Percentiles rank a stretch among this genome's conserved stretches.
Evolutionary conservation across 2,329 filamentous ascomycete genomes (phyloP).

Genomic region (Rhynchosporium agropyri): DNA sequence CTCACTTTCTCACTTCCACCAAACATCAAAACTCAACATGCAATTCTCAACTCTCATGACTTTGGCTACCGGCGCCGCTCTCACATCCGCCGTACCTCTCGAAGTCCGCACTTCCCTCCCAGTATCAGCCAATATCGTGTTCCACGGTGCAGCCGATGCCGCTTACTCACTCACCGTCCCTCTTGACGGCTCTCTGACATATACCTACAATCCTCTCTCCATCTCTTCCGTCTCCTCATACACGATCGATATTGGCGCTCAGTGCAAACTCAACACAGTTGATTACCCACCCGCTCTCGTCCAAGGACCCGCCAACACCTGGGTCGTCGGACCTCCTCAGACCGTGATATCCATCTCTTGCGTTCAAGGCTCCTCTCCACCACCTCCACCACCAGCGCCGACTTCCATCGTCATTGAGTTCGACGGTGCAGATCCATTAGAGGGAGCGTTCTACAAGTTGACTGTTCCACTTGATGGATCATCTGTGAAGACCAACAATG

Average conservation of each 20-base stretch:
- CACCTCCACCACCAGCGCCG: constrained; percentile 17
- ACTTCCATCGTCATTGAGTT: constrained; percentile 34
- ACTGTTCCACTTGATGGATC: constrained; percentile 34
- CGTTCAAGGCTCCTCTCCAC: constrained; percentile 1
- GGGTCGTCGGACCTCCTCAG: constrained; percentile 37
- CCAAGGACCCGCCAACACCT: constrained; percentile 29
- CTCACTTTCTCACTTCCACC: background rate
- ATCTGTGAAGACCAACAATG: constrained; percentile 33
- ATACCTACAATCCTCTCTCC: constrained; percentile 34
- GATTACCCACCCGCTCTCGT: constrained; percentile 36
- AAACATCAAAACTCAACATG: constrained; percentile 9
- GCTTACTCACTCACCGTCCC: constrained; percentile 32
- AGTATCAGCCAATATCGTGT: constrained; percentile 21
- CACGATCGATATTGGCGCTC: constrained; percentile 25
- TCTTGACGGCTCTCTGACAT: constrained; percentile 26
- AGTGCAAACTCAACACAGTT: constrained; percentile 35
- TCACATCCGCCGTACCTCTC: constrained; percentile 30
- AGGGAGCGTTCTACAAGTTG: constrained; percentile 34
- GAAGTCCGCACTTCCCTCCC: constrained; percentile 4
- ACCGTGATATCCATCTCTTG: constrained; percentile 35
- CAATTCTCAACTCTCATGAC: constrained; percentile 16
- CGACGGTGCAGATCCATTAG: constrained; percentile 31
- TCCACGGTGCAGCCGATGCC: constrained; percentile 37
- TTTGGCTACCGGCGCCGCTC: constrained; percentile 26
- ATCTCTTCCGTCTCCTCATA: constrained; percentile 34